Base-by-base conservation (phyloP, 768 basidiomycete species). In the Kwoniella heveanensis region DNA sequence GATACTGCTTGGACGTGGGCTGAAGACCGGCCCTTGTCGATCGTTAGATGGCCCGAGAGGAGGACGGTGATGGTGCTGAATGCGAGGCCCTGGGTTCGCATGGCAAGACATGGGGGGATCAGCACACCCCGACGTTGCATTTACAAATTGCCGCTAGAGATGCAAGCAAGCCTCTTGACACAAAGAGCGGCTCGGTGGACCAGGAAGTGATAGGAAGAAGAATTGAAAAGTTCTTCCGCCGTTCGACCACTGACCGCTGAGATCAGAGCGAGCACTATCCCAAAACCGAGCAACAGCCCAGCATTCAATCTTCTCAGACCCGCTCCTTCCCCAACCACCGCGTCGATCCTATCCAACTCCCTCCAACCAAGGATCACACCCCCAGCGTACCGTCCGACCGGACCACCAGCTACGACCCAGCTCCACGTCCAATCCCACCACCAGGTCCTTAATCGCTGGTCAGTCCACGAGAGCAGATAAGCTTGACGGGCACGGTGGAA, bases 331-430 rank as follows among this genome's bases (percentile, higher is more conserved):
- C 39, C 10, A 3, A 17, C 13, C 13, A 32, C 15, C 39, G 39
- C 32, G 37, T 69, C 74, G 8, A 25, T 13, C 22, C 57, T 30
- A 60, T 76, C 74, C 26, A 74, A 50, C 51, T 48, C 64, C 32
- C 56, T 60, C 75, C 75, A 77, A 15, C 73, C 75, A 3, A 77
- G 48, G 3, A 71, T 48, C n/a, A 68, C 25, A 10, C 67, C 75
- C 6, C 70, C 68, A 5, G 60, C 63, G 24, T 55, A 72, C 47
- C 75, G 27, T 0, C 75, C 75, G 1, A 74, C 60, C n/a, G 75
- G 75, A 4, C 75, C 75, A 21, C 69, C 72, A 2, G 67, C 67
- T 0, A 74, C 36, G 13, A 74, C 48, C 75, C 75, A 77, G 48
- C 62, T 63, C 17, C 39, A 48, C 30, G 22, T 54, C 71, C 71